Evolutionary conservation across 225 moss, liverwort and hornwort species (phyloP).

Genomic region (Thuidium tamariscinum): DNA sequence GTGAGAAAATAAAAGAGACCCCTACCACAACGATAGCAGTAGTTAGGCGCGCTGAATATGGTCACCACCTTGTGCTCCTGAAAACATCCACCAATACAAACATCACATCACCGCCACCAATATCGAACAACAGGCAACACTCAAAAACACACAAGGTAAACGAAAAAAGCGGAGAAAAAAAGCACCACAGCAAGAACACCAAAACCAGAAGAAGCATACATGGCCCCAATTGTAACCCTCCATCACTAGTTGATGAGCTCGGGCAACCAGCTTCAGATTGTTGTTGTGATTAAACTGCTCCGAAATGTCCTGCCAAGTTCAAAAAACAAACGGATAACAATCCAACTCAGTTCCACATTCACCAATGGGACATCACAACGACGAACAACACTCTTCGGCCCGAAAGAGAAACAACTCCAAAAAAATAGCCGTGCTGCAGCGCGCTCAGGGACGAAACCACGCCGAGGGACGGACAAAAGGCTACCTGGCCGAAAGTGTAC

Average conservation of each 20-base stretch:
- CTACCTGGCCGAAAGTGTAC: conserved; percentile 66
- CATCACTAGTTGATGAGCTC: conserved; percentile 85
- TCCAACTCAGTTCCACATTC: accelerated
- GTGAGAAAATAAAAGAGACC: not conserved
- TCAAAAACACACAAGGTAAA: no score
- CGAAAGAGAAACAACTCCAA: not conserved
- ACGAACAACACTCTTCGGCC: not conserved
- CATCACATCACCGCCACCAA: not conserved
- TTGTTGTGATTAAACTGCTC: conserved; percentile 89
- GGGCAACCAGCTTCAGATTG: conserved; percentile 67
- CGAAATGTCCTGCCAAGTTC: conserved; percentile 38
- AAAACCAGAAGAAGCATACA: not conserved
- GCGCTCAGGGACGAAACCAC: not conserved
- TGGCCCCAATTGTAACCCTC: conserved; percentile 76
- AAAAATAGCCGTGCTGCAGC: not conserved
- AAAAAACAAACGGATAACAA: not conserved
- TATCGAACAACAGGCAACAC: not conserved
- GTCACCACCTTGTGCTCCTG: conserved; percentile 98
- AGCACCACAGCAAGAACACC: not conserved
- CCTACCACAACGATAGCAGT: conserved; percentile 93
- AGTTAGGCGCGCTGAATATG: conserved; percentile 94
- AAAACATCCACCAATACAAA: not conserved
- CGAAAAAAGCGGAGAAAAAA: not conserved
- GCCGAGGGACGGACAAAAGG: not conserved
- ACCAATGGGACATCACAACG: not conserved